Base-by-base conservation (phyloP, 805 yeast genomes). In the Citeromyces nyonsensis region DNA sequence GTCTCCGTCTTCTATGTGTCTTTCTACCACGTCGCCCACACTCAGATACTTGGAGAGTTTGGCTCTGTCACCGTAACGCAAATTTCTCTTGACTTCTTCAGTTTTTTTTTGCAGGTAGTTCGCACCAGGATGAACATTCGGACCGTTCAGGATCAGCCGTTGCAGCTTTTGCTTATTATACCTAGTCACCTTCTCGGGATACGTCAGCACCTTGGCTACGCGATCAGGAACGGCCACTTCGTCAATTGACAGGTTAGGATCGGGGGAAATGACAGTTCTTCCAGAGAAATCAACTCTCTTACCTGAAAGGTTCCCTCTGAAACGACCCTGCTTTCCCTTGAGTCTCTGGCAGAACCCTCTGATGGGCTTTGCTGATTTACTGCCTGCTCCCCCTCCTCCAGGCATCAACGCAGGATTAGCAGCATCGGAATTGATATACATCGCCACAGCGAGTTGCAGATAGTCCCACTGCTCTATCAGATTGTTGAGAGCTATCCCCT, bases 401-500 rank as follows among this genome's bases (percentile, higher is more conserved):
- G 95, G 94, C 40, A 75, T 51, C 52, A 75, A 64, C 4, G 85
- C 73, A 10, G 86, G 85, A 35, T 77, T 73, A 10, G 86, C 91
- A 22, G 94, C 79, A 55, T 91, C 99, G 1, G 95, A 83, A 52
- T 91, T 91, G 45, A 91, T 91, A 52, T 91, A 91, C 84, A 91
- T 82, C 13, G 98, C 99, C 31, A 91, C 86, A 1, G 95, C 81
- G 33, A 91, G 63, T 56, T 91, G 99, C 41, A 91, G 58, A 50
- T 83, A 91, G 49, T 91, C 99, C 99, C 99, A 91, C 49, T 91
- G 98, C 48, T 88, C 97, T 95, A 91, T 86, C 56, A 91, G 64
- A 45, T 83, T 83, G 41, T 84, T 82, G 47, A 93, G 76, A 10
- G 95, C 73, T 39, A 88, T 82, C 37, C 98, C 98, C 50, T 85